Evolutionary conservation across 2,329 filamentous ascomycete species (phyloP).

Genomic region (Chaetomium sp.): DNA sequence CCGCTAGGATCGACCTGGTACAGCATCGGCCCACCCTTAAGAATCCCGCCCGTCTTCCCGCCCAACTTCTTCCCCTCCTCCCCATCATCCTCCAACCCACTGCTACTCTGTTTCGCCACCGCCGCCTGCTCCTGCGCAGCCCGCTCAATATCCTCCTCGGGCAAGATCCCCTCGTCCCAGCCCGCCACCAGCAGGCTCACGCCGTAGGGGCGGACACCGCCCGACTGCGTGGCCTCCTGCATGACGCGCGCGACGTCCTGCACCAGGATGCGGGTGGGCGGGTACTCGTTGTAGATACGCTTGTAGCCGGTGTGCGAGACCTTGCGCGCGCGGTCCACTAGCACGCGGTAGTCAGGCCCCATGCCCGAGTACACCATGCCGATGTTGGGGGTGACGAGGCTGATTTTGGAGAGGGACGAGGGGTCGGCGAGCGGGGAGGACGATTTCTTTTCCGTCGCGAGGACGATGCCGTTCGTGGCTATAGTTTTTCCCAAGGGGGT

Average conservation of each 20-base stretch:
- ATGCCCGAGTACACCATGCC: conserved; percentile 99
- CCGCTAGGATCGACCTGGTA: conserved; percentile 99
- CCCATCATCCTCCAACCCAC: conserved; percentile 41
- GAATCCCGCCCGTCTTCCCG: conserved; percentile 88
- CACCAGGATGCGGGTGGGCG: conserved; percentile 97
- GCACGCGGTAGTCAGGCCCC: conserved; percentile 95
- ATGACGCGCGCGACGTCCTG: conserved; percentile 97
- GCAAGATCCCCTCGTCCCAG: conserved; percentile 95
- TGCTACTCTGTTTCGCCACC: conserved; percentile 45
- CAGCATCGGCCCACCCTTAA: conserved; percentile 93
- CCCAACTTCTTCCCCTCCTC: conserved; percentile 66
- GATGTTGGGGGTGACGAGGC: conserved; percentile 96
- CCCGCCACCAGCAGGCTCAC: conserved; percentile 93
- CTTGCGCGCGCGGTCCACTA: conserved; percentile 96
- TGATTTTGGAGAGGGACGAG: conserved; percentile 92
- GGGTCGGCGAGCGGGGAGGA: conserved; percentile 95
- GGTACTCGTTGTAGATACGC: conserved; percentile 99
- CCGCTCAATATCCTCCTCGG: conserved; percentile 54
- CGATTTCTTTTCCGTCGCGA: conserved; percentile 99
- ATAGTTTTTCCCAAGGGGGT: background rate
- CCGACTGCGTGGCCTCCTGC: conserved; percentile 97
- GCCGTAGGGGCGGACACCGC: conserved; percentile 93
- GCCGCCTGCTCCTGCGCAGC: conserved; percentile 38
- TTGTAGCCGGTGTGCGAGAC: conserved; percentile 98
- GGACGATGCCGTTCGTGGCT: conserved; percentile 98